Evolutionary conservation across 305 asterid genomes (phyloP), one percentile per base, ranked within the genome.

Genomic region (Fraxinus sp.): DNA sequence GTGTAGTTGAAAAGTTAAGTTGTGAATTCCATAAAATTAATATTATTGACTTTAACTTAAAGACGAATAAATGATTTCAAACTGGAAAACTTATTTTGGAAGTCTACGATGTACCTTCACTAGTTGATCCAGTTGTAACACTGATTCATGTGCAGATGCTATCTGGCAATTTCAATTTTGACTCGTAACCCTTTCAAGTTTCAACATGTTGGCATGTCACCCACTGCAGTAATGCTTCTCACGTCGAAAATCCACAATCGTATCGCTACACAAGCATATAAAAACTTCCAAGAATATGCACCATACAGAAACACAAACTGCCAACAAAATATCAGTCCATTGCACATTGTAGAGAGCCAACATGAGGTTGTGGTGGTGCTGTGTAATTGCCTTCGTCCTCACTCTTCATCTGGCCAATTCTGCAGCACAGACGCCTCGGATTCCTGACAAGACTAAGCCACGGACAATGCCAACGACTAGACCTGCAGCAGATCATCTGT

Each of bases 141-240:
- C 71, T 18, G 24, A n/a, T 55, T 8, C 71, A 7, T 62, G 33
- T 22, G 71, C 71, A 62, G 71, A 0, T 22, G 5, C 16, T 22
- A 22, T 22, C 71, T 62, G 71, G 32, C 71, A 62, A 62, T 62
- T 18, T 62, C 71, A 62, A 62, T 8, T 62, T 62, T 20, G 72
- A 62, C 32, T 62, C 16, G 26, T 20, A 22, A 1, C 13, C 20
- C 73, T 75, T 72, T 37, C 30, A 26, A 26, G 62, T 75, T 72
- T 37, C 30, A 26, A 26, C 89, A 84, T 85, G 92, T 84, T 46
- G 55, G 84, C 89, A 24, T 85, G 88, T 84, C 85, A 79, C 76
- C 33, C 36, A 2, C 3, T 79, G 33, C 73, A 64, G 14, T 64
- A 86, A 86, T 89, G 89, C 92, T 84, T 57, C 85, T 83, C 92